Base-by-base conservation (phyloP, 208 protist species). In the Crithidia fasciculata region DNA sequence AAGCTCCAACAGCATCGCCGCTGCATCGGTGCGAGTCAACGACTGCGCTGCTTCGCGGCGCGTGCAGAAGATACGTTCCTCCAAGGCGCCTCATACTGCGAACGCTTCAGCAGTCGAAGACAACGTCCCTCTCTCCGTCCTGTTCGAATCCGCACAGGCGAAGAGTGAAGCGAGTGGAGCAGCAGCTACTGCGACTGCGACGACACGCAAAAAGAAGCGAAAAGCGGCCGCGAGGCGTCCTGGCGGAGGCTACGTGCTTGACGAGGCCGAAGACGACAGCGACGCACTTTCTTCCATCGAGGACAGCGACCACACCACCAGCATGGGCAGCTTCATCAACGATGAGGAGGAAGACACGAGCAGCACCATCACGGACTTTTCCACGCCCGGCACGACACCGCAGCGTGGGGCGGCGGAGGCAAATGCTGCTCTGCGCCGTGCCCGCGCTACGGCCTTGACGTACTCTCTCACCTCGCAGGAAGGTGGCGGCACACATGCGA, bases 231-330 rank as follows among this genome's bases (percentile, higher is more conserved):
- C 3, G 54, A 19, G 18, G 9, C 43, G 56, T 40, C 56, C 56
- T 10, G 61, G 71, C 28, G 61, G 72, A 16, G 73, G 55, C 19
- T 85, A 82, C 65, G 81, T 85, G 18, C 40, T 85, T 39, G 73
- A 85, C 54, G 69, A 85, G 64, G 63, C 63, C 7, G 72, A 80
- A 9, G 58, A 12, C 40, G 69, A 70, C 41, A 59, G 39, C 44
- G 64, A 59, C 52, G 49, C 18, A 5, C 43, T 41, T 8, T 77
- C 70, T 39, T 74, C 76, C 43, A 79, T 68, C 65, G 60, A 83
- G 28, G 57, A 70, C 44, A 53, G 50, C 39, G 37, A 36, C 37
- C 62, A 69, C 36, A 55, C 16, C 18, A 74, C 57, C 69, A 78
- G 69, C 52, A 62, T 78, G 62, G 43, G 16, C 37, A 74, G 67